phyloP scores from a whole-genome alignment of 306 rosid species.

The Malus sieversii region DNA sequence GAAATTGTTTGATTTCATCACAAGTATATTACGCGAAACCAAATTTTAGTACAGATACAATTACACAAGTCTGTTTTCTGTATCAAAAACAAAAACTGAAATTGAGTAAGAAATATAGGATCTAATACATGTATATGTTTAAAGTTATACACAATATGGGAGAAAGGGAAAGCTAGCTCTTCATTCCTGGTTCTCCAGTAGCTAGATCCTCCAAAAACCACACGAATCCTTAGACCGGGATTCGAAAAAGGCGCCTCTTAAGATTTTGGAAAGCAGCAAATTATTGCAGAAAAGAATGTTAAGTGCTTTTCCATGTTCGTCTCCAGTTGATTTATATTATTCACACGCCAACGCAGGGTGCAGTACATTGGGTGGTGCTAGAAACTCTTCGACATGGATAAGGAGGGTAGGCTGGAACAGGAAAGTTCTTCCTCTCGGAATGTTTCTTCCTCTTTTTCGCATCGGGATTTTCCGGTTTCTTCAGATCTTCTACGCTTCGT shows the following conservation, averaged over 20 bases:
- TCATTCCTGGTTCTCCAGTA: neutral
- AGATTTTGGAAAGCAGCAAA: conserved; percentile 2
- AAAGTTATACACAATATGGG: neutral
- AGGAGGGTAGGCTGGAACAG: conserved; percentile 15
- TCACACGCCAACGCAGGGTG: conserved; percentile 46
- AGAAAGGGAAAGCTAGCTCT: neutral
- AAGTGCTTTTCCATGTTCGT: neutral
- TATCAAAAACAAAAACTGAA: neutral
- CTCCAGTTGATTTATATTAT: neutral
- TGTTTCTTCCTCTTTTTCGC: conserved; percentile 63
- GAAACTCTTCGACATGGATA: conserved; percentile 50
- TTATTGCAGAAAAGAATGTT: neutral
- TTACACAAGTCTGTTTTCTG: neutral
- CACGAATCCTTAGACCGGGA: neutral
- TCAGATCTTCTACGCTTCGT: conserved; percentile 52
- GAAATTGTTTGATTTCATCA: neutral
- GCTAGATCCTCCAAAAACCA: neutral
- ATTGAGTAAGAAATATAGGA: neutral
- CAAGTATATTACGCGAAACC: neutral
- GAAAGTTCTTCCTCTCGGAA: conserved; percentile 30
- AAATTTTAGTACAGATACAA: neutral
- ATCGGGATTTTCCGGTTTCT: conserved; percentile 54
- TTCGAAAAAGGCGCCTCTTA: neutral
- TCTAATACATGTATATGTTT: neutral
- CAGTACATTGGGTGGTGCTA: conserved; percentile 36